Conservation (phyloP, 441 rosid genomes). For the Populus trichocarpa region DNA sequence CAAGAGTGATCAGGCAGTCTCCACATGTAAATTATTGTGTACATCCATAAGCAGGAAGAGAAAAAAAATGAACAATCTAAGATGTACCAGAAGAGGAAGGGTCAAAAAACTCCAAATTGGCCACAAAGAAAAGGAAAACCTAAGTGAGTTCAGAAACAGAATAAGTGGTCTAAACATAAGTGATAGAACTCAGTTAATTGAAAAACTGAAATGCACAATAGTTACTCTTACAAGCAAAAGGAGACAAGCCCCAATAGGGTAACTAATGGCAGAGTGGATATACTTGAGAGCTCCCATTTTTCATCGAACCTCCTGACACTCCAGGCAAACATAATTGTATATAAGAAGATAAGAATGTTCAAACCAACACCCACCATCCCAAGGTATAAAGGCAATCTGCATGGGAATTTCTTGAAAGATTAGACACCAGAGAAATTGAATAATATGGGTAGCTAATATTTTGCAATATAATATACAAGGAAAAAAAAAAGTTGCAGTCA, state of each 20-base stretch:
- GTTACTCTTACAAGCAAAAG: constrained; percentile 75
- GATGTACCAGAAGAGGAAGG: constrained; percentile 87
- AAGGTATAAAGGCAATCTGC: constrained; percentile 81
- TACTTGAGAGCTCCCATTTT: constrained; percentile 76
- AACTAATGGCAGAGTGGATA: constrained; percentile 78
- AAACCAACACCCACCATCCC: constrained; percentile 72
- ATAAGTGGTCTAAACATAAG: constrained; percentile 11
- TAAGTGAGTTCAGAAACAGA: constrained; percentile 30
- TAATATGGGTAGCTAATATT: too few relatives aligned
- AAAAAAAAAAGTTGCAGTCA: not conserved
- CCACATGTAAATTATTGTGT: constrained; percentile 1
- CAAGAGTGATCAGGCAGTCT: constrained; percentile 22
- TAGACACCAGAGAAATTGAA: not conserved
- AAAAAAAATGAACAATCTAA: not conserved
- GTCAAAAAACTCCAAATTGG: constrained; percentile 97
- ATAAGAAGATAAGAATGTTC: constrained; percentile 67
- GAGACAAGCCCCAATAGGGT: constrained; percentile 80
- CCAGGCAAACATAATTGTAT: constrained; percentile 79
- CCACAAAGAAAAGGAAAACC: constrained; percentile 87
- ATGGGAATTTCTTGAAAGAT: constrained; percentile 10
- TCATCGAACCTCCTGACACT: constrained; percentile 84
- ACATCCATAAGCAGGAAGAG: not conserved
- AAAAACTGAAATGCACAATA: constrained; percentile 11
- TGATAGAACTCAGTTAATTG: constrained; percentile 5
- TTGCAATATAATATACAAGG: not conserved